Base-by-base conservation (phyloP, 805 yeast species). In the Wickerhamiella sergipiensis region DNA sequence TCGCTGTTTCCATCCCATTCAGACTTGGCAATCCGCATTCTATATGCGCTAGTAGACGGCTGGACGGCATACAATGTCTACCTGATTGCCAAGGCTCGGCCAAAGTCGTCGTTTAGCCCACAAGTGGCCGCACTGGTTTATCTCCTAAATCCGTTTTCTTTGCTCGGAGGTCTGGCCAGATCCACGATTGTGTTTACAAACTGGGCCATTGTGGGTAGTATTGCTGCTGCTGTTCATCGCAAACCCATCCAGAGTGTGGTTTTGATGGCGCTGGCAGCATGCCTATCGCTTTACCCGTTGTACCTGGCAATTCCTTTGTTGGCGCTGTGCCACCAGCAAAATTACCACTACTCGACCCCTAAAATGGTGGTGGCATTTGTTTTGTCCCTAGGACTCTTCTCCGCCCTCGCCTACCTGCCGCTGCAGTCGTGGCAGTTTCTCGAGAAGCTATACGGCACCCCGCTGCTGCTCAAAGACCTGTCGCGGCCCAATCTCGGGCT, bases 401-500 rank as follows among this genome's bases (percentile, higher is more conserved):
- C 60, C 26, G 58, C 52, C 1, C 46, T 60, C 6, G 53, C 67
- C n/a, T 65, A 59, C 49, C 31, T 55, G 6, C 55, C 64, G 10
- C 48, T 62, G 0, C 62, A 56, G 18, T 60, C 67, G 3, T 65
- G 66, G 66, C 58, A 59, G 47, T 79, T 80, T 60, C 45, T 85
- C n/a, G 51, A 60, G 33, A 67, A 77, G 9, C 73, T 77, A 40
- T 86, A 82, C 61, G 80, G 82, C 15, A 57, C 64, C 8, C 53
- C 56, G 6, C 61, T 86, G 6, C 69, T 71, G 22, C 81, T 85
- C 59, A 73, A 73, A 39, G 89, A 86, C 55, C 78, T 88, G 54
- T 73, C 81, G 5, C 47, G 55, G 45, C 98, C 98, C 24, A 92
- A 92, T 66, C 65, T 92, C 57, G 98, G 98, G 0, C 71, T 92